Conservation (phyloP, 1,284 basidiomycete genomes). For the Puccinia novopanici region DNA sequence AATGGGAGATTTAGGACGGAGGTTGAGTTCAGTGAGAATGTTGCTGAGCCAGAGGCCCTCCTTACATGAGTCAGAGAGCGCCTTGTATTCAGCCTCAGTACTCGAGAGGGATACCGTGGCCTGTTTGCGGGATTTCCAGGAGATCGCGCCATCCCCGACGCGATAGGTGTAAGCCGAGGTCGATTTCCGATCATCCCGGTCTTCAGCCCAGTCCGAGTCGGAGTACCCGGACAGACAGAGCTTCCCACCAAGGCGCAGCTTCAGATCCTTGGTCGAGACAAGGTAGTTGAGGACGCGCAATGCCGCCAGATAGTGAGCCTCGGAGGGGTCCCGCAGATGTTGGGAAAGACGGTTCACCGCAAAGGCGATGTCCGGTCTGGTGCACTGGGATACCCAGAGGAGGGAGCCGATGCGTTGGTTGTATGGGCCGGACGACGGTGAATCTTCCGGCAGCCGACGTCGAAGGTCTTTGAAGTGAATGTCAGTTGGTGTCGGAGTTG, state of each 20-base stretch:
- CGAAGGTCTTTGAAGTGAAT: not conserved
- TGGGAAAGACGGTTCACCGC: not conserved
- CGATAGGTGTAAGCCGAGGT: not conserved
- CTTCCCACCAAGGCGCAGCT: not conserved
- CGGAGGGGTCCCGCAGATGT: not conserved
- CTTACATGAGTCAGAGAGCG: too few species aligned
- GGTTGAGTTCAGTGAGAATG: too few species aligned
- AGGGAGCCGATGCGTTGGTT: not conserved
- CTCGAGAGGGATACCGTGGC: not conserved
- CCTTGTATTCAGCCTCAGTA: too few species aligned
- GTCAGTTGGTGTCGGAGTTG: not conserved
- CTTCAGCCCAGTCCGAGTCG: conserved; percentile 18
- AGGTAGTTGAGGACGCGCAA: not conserved
- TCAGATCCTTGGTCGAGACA: not conserved
- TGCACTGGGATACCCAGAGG: conserved; percentile 5
- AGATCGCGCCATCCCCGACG: not conserved
- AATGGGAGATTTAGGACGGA: too few species aligned
- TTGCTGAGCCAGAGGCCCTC: not conserved
- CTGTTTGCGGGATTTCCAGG: conserved; percentile 8
- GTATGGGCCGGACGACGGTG: not conserved
- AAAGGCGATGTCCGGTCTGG: not conserved
- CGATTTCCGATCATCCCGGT: not conserved
- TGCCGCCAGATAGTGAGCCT: not conserved
- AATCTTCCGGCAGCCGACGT: not conserved
- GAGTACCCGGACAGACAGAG: not conserved